Evolutionary conservation across 192 early-diverging fungal genomes (phyloP).

Genomic region (Backusella sp.): DNA sequence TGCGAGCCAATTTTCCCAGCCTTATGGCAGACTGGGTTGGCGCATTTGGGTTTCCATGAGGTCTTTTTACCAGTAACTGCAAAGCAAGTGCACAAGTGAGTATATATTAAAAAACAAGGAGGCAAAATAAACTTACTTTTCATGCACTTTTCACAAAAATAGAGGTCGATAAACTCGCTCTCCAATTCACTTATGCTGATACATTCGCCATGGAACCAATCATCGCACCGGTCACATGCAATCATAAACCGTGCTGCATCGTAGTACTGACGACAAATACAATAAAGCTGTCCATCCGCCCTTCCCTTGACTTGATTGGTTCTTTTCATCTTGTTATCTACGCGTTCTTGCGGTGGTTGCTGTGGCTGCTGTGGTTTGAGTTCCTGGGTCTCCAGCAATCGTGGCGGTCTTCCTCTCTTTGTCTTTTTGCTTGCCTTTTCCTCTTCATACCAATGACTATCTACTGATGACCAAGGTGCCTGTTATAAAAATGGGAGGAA

Average conservation of each 20-base stretch:
- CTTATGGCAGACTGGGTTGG: slow-evolving; percentile 45
- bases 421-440: not conserved
- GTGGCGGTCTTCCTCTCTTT: slow-evolving; percentile 8
- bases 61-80: slow-evolving; percentile 46
- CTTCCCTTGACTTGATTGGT: not conserved
- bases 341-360: not conserved
- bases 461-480: not conserved
- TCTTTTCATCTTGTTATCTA: not conserved
- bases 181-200: slow-evolving; percentile 58
- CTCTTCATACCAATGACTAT: not conserved
- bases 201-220: slow-evolving; percentile 79
- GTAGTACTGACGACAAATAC: slow-evolving; percentile 58
- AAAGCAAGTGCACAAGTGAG: not conserved
- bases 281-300: slow-evolving; percentile 39
- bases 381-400: not conserved
- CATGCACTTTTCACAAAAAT: slow-evolving; percentile 60
- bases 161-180: slow-evolving; percentile 58
- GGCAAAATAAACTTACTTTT: slow-evolving; percentile 34
- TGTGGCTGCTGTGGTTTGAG: not conserved
- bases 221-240: slow-evolving; percentile 70
- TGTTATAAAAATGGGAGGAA: not conserved
- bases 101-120: not conserved
- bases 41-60: slow-evolving; percentile 48
- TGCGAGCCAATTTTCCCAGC: slow-evolving; percentile 25
- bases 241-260: slow-evolving; percentile 68